phyloP scores from a whole-genome alignment of 345 rosid genomes.

The Gossypium anomalum region DNA sequence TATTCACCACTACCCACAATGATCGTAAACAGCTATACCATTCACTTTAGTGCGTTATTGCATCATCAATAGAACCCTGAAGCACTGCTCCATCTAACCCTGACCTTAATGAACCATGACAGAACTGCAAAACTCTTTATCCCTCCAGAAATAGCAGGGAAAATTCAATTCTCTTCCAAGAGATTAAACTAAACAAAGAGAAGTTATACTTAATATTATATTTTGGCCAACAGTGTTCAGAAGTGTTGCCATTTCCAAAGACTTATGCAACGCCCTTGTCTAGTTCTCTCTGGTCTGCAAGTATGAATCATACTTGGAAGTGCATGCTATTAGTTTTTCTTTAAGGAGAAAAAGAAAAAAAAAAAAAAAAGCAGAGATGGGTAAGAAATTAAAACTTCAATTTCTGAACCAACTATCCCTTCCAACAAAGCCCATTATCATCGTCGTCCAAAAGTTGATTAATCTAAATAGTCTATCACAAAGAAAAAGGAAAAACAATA shows the following conservation, averaged over 20 bases:
- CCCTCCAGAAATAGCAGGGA: not conserved
- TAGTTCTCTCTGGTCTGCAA: not conserved
- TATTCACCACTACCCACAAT: not conserved
- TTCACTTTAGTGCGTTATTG: not conserved
- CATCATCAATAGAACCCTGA: not conserved
- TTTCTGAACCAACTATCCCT: not conserved
- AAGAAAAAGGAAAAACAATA: not conserved
- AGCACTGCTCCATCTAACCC: conserved; percentile 1
- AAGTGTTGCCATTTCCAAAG: not conserved
- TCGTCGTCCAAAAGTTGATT: not conserved
- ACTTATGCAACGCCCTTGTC: not conserved
- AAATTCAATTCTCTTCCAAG: not conserved
- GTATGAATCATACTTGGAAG: not conserved
- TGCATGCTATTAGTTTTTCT: not conserved
- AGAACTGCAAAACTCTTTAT: not conserved
- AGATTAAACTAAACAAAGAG: not conserved
- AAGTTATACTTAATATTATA: not conserved
- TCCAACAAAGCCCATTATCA: not conserved
- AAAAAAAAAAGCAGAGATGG: not conserved
- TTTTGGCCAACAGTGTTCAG: not conserved
- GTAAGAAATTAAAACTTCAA: not conserved
- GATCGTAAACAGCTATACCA: not conserved
- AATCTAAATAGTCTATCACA: not conserved
- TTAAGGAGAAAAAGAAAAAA: too few species aligned
- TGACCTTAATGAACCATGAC: not conserved